phyloP scores from a whole-genome alignment of 23 red algal genomes.

The Gracilariopsis chorda region DNA sequence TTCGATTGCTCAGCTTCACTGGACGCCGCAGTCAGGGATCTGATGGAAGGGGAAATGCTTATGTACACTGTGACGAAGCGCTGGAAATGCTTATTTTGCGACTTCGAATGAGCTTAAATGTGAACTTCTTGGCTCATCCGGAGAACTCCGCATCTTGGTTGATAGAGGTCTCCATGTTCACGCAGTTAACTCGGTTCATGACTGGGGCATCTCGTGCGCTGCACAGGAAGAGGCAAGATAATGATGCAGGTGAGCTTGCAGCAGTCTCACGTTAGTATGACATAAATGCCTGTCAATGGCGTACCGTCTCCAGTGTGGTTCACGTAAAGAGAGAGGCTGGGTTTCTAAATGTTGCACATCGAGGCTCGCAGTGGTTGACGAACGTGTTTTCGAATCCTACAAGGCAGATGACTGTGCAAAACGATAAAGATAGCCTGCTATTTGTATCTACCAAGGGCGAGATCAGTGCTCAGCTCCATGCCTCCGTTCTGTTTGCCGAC shows the following conservation, averaged over 20 bases:
- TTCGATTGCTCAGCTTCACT: background rate
- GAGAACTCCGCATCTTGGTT: background rate
- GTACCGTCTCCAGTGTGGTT: too few species aligned
- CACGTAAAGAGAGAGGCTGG: too few species aligned
- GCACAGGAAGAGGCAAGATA: too few species aligned
- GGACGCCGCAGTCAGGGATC: background rate
- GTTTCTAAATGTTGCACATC: too few species aligned
- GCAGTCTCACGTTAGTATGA: too few species aligned
- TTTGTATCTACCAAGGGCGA: background rate
- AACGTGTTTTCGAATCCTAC: background rate
- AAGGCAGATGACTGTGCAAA: background rate
- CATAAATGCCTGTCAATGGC: too few species aligned
- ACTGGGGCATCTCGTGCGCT: too few species aligned
- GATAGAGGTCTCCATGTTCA: background rate
- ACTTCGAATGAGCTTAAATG: background rate
- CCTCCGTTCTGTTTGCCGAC: background rate
- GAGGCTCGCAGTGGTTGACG: background rate
- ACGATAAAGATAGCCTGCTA: background rate
- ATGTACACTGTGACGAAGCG: background rate
- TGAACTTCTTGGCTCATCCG: background rate
- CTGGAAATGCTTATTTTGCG: background rate
- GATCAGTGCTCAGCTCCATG: background rate
- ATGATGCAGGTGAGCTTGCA: too few species aligned
- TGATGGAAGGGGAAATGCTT: background rate
- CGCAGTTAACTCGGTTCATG: too few species aligned